Conservation (phyloP, 345 rosid genomes). For the Euphorbia lathyris region DNA sequence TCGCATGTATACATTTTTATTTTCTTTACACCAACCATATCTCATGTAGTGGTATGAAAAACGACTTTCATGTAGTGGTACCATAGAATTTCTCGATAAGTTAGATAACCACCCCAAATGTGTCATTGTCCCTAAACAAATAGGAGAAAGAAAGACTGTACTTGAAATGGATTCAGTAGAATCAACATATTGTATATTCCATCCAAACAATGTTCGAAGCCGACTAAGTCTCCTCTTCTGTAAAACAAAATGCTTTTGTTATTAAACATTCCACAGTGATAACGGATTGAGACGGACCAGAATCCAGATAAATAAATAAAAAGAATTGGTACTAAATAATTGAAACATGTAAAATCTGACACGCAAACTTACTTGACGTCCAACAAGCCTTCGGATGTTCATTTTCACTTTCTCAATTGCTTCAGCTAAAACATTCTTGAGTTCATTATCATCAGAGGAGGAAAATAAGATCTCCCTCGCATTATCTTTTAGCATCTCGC, state of each 20-base stretch:
- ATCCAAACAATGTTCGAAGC: constrained; percentile 66
- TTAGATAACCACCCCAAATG: no score
- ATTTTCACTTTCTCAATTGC: constrained; percentile 70
- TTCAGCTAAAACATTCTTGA: constrained; percentile 48
- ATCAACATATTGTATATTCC: constrained; percentile 70
- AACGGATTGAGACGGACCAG: no score
- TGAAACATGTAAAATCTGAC: neutral
- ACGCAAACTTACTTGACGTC: constrained; percentile 68
- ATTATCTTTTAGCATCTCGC: constrained; percentile 38
- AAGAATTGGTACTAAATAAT: neutral
- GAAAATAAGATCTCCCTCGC: constrained; percentile 38
- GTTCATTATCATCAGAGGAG: constrained; percentile 34
- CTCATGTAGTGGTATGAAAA: no score
- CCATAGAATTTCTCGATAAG: no score
- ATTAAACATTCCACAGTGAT: no score
- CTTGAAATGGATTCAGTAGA: constrained; percentile 66
- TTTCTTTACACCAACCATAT: no score
- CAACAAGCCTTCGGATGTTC: constrained; percentile 84
- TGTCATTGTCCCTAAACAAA: no score
- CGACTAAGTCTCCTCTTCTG: constrained; percentile 76
- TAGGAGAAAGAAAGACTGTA: constrained; percentile 25
- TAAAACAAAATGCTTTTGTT: neutral
- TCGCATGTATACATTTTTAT: no score
- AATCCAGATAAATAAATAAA: no score
- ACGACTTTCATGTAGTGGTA: no score